phyloP scores from a whole-genome alignment of 83 land plant species.

The Picea abies region DNA sequence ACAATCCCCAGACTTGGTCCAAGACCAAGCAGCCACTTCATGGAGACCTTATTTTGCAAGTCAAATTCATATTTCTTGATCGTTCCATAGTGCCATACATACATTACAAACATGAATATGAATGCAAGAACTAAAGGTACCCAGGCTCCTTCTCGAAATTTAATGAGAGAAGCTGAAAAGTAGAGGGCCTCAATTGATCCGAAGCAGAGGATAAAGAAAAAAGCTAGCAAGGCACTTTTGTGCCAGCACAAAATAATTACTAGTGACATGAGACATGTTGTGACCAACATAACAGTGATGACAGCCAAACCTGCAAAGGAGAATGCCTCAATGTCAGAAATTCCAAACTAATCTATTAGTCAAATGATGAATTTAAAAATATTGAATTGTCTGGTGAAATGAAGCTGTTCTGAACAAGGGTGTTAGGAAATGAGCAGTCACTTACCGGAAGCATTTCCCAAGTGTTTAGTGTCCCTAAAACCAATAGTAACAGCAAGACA shows the following conservation, averaged over 20 bases:
- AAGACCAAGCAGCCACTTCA: conserved; percentile 58
- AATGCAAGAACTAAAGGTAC: conserved; percentile 51
- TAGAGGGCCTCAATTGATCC: conserved; percentile 59
- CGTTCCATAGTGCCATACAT: conserved; percentile 62
- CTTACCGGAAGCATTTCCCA: conserved; percentile 74
- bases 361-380: conserved; percentile 10
- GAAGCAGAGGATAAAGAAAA: conserved; percentile 54
- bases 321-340: background rate
- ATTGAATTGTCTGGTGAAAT: background rate
- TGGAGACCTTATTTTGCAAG: conserved; percentile 57
- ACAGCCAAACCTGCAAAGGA: conserved; percentile 51
- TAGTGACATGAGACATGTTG: conserved; percentile 58
- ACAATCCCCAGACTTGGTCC: conserved; percentile 65
- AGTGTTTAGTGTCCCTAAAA: conserved; percentile 47
- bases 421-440: background rate
- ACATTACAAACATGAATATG: conserved; percentile 55
- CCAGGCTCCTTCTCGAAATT: conserved; percentile 70
- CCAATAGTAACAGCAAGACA: conserved; percentile 67
- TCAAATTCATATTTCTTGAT: conserved; percentile 60
- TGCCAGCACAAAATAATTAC: conserved; percentile 63
- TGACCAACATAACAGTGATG: conserved; percentile 59
- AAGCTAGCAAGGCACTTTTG: conserved; percentile 36
- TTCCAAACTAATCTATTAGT: background rate
- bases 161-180: conserved; percentile 54
- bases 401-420: background rate